These are phyloP conservation scores for Akanthomyces dipterigenus DNA, from an alignment of 2,329 filamentous ascomycete genomes.

Conservation along the genomic window DNA sequence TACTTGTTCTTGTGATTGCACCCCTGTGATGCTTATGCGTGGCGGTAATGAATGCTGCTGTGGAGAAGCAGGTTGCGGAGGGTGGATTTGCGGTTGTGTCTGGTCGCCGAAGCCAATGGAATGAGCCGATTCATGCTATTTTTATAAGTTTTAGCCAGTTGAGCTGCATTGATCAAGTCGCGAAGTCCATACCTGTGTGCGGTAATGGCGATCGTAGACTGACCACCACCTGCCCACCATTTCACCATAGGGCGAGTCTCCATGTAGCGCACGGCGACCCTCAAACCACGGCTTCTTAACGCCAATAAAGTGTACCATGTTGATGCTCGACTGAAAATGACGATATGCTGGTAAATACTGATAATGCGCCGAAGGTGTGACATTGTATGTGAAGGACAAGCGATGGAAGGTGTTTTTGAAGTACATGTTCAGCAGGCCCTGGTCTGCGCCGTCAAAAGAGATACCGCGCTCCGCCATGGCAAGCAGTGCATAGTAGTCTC, in stretches of 20 bases:
- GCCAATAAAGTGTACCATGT: slow-evolving; percentile 91
- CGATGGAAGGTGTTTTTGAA: slow-evolving; percentile 79
- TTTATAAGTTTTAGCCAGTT: background rate
- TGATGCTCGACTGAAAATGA: slow-evolving; percentile 86
- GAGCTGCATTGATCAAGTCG: background rate
- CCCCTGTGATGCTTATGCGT: too few species aligned
- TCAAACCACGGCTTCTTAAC: slow-evolving; percentile 80
- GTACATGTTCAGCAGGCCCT: slow-evolving; percentile 92
- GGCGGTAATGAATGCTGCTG: background rate
- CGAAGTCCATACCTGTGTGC: slow-evolving; percentile 35
- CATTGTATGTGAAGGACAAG: slow-evolving; percentile 92
- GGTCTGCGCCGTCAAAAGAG: slow-evolving; percentile 95
- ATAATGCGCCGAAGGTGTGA: slow-evolving; percentile 92
- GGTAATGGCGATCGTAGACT: slow-evolving; percentile 84
- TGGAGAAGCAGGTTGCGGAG: slow-evolving; percentile 17
- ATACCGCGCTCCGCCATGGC: slow-evolving; percentile 80
- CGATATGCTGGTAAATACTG: slow-evolving; percentile 94
- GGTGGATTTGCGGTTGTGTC: background rate
- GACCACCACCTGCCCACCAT: slow-evolving; percentile 89
- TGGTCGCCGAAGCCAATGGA: background rate
- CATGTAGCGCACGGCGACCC: slow-evolving; percentile 48
- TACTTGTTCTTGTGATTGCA: background rate
- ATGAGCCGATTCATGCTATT: background rate
- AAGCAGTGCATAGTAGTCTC: slow-evolving; percentile 77
- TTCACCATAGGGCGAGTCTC: slow-evolving; percentile 66